phyloP scores from a whole-genome alignment of 495 filamentous ascomycete species.

The Cenococcum geophilum region DNA sequence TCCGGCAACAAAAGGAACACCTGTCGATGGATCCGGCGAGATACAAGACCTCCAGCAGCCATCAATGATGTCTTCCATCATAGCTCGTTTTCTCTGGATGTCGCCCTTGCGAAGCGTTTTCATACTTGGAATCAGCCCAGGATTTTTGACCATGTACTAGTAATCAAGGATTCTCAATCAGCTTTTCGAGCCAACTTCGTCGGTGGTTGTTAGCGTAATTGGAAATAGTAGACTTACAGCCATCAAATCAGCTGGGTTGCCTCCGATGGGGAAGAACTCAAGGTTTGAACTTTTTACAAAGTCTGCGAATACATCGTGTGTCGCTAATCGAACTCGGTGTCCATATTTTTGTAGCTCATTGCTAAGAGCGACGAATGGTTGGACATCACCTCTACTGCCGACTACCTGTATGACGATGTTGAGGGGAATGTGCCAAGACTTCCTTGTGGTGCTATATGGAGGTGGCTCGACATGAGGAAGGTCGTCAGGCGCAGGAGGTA shows the following conservation, averaged over 20 bases:
- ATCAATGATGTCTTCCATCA: slow-evolving; percentile 64
- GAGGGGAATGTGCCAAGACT: slow-evolving; percentile 31
- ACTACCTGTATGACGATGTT: slow-evolving; percentile 79
- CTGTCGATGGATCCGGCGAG: slow-evolving; percentile 40
- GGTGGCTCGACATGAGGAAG: too few species aligned
- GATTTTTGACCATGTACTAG: slow-evolving; percentile 67
- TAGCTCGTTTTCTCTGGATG: slow-evolving; percentile 56
- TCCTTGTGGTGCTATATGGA: too few species aligned
- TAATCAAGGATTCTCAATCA: background rate
- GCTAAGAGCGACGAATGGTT: slow-evolving; percentile 67
- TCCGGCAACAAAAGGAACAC: slow-evolving; percentile 66
- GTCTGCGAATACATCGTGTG: slow-evolving; percentile 63
- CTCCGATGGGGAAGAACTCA: slow-evolving; percentile 76
- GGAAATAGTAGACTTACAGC: slow-evolving; percentile 43
- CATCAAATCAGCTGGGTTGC: slow-evolving; percentile 75
- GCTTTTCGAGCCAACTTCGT: slow-evolving; percentile 1
- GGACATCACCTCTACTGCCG: slow-evolving; percentile 71
- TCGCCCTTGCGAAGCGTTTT: slow-evolving; percentile 62
- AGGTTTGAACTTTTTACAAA: slow-evolving; percentile 64
- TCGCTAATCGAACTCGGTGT: slow-evolving; percentile 74
- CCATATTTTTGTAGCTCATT: slow-evolving; percentile 57
- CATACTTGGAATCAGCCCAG: slow-evolving; percentile 67
- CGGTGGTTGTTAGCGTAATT: too few species aligned
- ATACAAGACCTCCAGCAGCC: slow-evolving; percentile 76
- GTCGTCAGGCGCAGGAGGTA: too few species aligned